Percentiles rank a stretch among this genome's conserved stretches.
These are phyloP conservation scores for Endotrypanum monterogeii DNA, from an alignment of 208 protist genomes.

Conservation along the genomic window DNA sequence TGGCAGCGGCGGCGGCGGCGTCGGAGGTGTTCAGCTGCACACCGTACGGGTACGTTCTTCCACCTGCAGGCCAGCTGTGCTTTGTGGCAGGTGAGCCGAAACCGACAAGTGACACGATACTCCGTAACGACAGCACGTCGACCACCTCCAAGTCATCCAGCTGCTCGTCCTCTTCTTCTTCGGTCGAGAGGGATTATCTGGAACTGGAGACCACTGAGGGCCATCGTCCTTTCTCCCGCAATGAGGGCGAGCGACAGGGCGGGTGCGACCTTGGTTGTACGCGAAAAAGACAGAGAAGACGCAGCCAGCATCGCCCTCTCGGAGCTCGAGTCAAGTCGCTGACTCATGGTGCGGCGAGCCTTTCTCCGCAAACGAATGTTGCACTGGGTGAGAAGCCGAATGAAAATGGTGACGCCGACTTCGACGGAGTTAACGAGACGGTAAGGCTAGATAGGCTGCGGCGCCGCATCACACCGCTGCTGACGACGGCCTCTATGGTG, in stretches of 20 bases:
- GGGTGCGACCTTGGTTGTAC: neutral
- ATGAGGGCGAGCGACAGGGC: neutral
- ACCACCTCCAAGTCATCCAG: slow-evolving; percentile 2
- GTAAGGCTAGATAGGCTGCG: slow-evolving; percentile 58
- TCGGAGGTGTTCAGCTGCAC: slow-evolving; percentile 16
- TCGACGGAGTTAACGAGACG: slow-evolving; percentile 27
- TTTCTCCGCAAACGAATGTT: neutral
- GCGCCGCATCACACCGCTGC: slow-evolving; percentile 38
- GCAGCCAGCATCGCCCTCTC: neutral
- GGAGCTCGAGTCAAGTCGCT: neutral
- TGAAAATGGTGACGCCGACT: slow-evolving; percentile 3
- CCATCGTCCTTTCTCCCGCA: neutral
- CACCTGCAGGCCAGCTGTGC: neutral
- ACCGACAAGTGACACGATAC: neutral
- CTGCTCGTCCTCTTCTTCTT: neutral
- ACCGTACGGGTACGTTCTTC: slow-evolving; percentile 19
- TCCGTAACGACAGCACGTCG: neutral
- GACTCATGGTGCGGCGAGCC: neutral
- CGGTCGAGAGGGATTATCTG: neutral
- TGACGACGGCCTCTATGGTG: slow-evolving; percentile 38
- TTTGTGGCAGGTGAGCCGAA: slow-evolving; percentile 16
- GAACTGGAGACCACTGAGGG: too few relatives aligned
- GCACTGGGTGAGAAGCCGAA: neutral
- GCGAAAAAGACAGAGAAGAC: neutral
- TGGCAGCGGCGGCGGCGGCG: slow-evolving; percentile 7